Evolutionary conservation across 2,329 filamentous ascomycete species (phyloP), one percentile per base, ranked within the genome.

Genomic region (Aspergillus sp.): DNA sequence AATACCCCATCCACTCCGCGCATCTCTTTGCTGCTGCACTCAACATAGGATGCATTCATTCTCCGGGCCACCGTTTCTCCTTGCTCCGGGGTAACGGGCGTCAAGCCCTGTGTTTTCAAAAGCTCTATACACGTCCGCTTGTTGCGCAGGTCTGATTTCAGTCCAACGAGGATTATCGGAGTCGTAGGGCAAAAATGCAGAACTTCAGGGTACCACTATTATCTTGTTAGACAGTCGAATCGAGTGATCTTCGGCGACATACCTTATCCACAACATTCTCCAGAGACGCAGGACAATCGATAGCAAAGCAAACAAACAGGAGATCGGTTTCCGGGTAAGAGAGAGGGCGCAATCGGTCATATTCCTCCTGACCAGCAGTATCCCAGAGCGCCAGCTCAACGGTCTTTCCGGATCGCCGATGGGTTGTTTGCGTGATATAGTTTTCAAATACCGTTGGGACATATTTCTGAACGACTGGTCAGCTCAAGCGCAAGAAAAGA

Each of bases 231-330:
- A 48, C 34, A 3, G 66, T 58, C 65, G 31, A 60, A 56, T 57
- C 50, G 17, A 7, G 31, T n/a, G 9, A 7, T 34, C 28, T 9
- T 28, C 5, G 11, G 11, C 7, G 7, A 25, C 83, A 65, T 82
- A 97, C 95, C 90, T 99, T 99, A 82, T 99, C 95, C 83, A 98
- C 90, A 62, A 99, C 94, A 79, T 99, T 99, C 76, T 99, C 95
- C 57, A 99, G 84, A 7, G 94, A 98, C 79, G 97, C 97, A 41
- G 95, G 95, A 78, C 95, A 99, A 80, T 99, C 95, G 74, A 99
- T 97, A 67, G 95, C 95, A 79, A 99, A 99, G 84, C 95, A 99
- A 69, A 99, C 95, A 78, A 99, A 98, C 63, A 99, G 89, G 38
- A 99, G 85, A 78, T 99, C 95, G 13, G 95, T 99, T 81, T 99